Conservation (phyloP, 1,284 basidiomycete genomes). For the Cryptococcus sp. region DNA sequence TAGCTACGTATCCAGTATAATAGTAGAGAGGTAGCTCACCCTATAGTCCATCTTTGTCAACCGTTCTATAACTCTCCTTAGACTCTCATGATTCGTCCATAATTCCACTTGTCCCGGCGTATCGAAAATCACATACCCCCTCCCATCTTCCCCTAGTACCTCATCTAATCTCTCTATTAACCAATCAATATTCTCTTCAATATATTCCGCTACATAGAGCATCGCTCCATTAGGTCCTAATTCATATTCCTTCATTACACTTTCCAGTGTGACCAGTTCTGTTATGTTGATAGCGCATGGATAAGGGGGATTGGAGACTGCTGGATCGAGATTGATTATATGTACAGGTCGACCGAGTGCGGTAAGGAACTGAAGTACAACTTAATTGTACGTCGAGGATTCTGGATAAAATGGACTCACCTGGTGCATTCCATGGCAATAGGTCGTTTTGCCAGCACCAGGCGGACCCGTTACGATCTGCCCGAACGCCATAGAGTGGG, state of each 20-base stretch:
- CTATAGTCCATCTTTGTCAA: constrained; percentile 75
- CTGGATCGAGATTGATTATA: constrained; percentile 93
- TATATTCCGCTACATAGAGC: constrained; percentile 96
- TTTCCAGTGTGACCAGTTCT: constrained; percentile 78
- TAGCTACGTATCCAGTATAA: background rate
- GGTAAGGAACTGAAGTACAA: constrained; percentile 61
- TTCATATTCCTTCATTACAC: constrained; percentile 78
- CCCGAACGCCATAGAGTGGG: constrained; percentile 38
- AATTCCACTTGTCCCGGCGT: constrained; percentile 97
- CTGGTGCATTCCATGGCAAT: constrained; percentile 88
- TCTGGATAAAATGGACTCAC: constrained; percentile 21
- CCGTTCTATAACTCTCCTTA: constrained; percentile 71
- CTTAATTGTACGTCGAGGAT: background rate
- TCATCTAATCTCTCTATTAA: constrained; percentile 66
- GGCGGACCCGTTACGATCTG: constrained; percentile 81
- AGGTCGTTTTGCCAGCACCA: constrained; percentile 89
- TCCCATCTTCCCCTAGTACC: constrained; percentile 39
- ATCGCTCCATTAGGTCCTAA: constrained; percentile 96
- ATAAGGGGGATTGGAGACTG: constrained; percentile 83
- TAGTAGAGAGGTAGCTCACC: constrained; percentile 54
- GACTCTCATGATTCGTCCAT: constrained; percentile 87
- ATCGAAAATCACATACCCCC: constrained; percentile 82
- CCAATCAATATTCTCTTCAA: constrained; percentile 96
- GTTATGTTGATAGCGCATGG: constrained; percentile 83
- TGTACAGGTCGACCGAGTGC: constrained; percentile 80